Evolutionary conservation across 495 filamentous ascomycete species (phyloP), one percentile per base, ranked within the genome.

Genomic region (Penicillium flavigenum): DNA sequence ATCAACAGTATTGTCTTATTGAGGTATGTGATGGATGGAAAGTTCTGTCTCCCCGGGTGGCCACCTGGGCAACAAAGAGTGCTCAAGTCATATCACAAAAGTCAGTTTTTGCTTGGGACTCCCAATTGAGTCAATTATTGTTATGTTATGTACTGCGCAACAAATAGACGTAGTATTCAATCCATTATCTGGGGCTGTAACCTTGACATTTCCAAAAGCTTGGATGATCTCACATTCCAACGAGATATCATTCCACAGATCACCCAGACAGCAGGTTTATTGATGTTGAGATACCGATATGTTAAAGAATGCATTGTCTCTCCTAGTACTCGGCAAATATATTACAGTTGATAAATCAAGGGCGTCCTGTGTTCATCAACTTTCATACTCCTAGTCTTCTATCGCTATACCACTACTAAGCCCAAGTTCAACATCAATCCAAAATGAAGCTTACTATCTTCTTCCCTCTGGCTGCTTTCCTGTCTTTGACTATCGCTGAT

Each of bases 391-490:
- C 24, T 16, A 46, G n/a, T 26, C 53, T 39, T 36, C 22, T 9
- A 29, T 36, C 36, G n/a, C 22, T 46, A 17, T 5, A 43, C 10
- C 24, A 6, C 31, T 53, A 34, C n/a, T 38, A 31, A 11, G 29
- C 5, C 31, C 48, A 29, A 48, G 5, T 27, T 34, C 2, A 19
- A 26, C 24, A 56, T 9, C 47, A 24, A 46, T 42, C 11, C 50
- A 63, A 59, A 41, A 69, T 69, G 66, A 69, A 63, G 60, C 64
- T 69, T 43, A 67, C 64, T 0, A 63, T 65, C 47, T 63, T 63
- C 57, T 47, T 63, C 20, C 66, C 66, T 5, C 58, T 69, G 22
- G 53, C 66, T 10, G 55, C 62, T 24, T 64, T 69, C 61, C 45
- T 69, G 12, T 58, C 64, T 42, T 59, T 62, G 36, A 44, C 57